Base-by-base conservation (phyloP, 1,139 yeast genomes). In the Geotrichum phurueaensis region DNA sequence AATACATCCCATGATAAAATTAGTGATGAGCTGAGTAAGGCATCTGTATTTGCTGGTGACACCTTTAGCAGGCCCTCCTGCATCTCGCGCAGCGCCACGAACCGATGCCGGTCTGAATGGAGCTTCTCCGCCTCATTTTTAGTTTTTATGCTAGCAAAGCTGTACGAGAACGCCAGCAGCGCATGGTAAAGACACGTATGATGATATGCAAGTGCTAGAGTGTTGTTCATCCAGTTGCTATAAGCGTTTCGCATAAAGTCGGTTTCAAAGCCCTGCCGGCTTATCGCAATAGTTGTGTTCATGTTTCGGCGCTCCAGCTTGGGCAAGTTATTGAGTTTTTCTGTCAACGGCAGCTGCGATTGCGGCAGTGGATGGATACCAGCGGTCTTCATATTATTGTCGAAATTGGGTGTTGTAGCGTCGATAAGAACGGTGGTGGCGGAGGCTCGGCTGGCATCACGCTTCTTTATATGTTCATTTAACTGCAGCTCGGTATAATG, bases 1-100 rank as follows among this genome's bases (percentile, higher is more conserved):
- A 72, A 70, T 20, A 68, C 67, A 52, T 70, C 74, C 75, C 74
- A 72, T 2, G 72, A 69, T 18, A 72, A 59, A 25, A 71, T 65
- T 23, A 71, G 62, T 15, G 73, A 67, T 12, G 73, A 63, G 10
- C 71, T 68, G 29, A 71, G 57, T 29, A 71, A 60, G 7, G 73
- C 69, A 53, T 71, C 74, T 7, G 71, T 65, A 56, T 67, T 65
- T 2, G 64, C 68, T 29, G 67, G 64, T 13, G 63, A 56, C 43
- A 65, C 67, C 20, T 64, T 63, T 25, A 62, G 61, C 18, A 71
- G 60, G 36, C 64, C 70, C 18, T 63, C 62, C 57, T 69, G 70
- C 18, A 71, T 65, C 33, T 67, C 68, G 51, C 66, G 67, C 31
- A 70, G 59, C 9, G 74, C 74, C 27, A 68, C 62, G 60, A 61